Conservation (phyloP, 805 yeast genomes). For the Saccharomycopsis fodiens region DNA sequence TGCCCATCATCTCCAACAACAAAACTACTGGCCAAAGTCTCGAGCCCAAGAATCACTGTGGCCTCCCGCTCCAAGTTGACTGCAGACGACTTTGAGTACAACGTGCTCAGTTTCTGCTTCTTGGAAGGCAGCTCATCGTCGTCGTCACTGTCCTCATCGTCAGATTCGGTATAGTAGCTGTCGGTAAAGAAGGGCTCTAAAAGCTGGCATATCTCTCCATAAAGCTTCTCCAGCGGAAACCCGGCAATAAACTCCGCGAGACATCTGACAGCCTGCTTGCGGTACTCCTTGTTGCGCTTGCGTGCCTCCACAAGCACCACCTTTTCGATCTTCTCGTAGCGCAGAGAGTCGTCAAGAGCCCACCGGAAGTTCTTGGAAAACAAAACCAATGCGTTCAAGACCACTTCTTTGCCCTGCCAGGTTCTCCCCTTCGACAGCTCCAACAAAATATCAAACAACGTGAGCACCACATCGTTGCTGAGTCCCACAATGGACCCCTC, state of each 20-base stretch:
- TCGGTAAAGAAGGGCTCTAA: slow-evolving; percentile 30
- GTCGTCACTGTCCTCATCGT: slow-evolving; percentile 33
- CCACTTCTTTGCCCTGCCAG: slow-evolving; percentile 81
- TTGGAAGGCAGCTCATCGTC: slow-evolving; percentile 24
- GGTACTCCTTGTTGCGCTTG: slow-evolving; percentile 60
- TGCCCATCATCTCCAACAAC: slow-evolving; percentile 15
- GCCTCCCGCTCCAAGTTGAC: slow-evolving; percentile 43
- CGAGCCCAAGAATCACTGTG: slow-evolving; percentile 32
- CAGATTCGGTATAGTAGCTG: slow-evolving; percentile 32
- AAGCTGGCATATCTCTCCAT: slow-evolving; percentile 30
- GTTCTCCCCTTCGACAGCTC: slow-evolving; percentile 67
- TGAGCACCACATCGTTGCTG: slow-evolving; percentile 25
- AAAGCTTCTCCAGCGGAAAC: slow-evolving; percentile 28
- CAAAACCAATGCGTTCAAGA: slow-evolving; percentile 62
- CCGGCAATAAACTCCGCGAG: slow-evolving; percentile 43
- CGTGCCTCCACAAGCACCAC: slow-evolving; percentile 53
- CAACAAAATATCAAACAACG: slow-evolving; percentile 45
- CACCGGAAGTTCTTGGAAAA: slow-evolving; percentile 33
- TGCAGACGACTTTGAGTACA: slow-evolving; percentile 33
- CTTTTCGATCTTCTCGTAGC: slow-evolving; percentile 34
- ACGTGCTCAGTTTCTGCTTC: slow-evolving; percentile 25
- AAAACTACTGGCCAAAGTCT: slow-evolving; percentile 32
- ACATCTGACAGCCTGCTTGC: slow-evolving; percentile 43
- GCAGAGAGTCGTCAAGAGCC: slow-evolving; percentile 16
- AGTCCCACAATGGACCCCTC: slow-evolving; percentile 23